Conservation (phyloP, 108 stramenopile species). For the Skeletonema tropicum region DNA sequence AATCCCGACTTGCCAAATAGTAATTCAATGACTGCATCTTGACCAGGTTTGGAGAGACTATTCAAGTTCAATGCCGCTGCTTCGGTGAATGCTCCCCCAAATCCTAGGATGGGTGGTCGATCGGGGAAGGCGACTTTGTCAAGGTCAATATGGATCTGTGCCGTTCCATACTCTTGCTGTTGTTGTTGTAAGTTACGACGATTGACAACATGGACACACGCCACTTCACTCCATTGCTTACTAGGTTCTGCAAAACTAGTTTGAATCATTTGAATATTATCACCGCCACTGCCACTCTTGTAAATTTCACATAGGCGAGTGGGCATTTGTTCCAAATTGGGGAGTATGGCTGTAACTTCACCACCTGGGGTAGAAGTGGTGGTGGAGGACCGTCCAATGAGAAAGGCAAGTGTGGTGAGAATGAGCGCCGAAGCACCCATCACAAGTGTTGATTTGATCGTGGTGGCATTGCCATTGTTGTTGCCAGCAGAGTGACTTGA, state of each 20-base stretch:
- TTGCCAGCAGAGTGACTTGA: not conserved
- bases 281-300: not conserved
- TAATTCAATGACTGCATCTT: slow-evolving; percentile 82
- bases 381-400: slow-evolving; percentile 3
- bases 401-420: slow-evolving; percentile 13
- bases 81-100: slow-evolving; percentile 98
- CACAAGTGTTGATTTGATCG: not conserved
- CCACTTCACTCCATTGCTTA: slow-evolving; percentile 69
- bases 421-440: slow-evolving; percentile 13
- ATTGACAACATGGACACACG: slow-evolving; percentile 53
- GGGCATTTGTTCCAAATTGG: not conserved
- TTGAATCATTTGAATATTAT: slow-evolving; percentile 59
- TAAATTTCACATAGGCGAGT: slow-evolving; percentile 29
- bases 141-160: slow-evolving; percentile 61
- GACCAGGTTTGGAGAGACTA: slow-evolving; percentile 67
- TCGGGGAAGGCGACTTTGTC: slow-evolving; percentile 48
- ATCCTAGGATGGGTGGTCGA: slow-evolving; percentile 84
- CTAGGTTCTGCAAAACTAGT: slow-evolving; percentile 62
- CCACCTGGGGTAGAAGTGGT: not conserved
- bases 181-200: not conserved
- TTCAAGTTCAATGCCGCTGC: slow-evolving; percentile 86
- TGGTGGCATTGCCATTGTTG: not conserved
- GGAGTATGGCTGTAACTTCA: not conserved
- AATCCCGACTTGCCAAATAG: slow-evolving; percentile 88
- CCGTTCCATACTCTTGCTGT: slow-evolving; percentile 60